Conservation (phyloP, 108 stramenopile genomes). For the Conticribra guillardii region DNA sequence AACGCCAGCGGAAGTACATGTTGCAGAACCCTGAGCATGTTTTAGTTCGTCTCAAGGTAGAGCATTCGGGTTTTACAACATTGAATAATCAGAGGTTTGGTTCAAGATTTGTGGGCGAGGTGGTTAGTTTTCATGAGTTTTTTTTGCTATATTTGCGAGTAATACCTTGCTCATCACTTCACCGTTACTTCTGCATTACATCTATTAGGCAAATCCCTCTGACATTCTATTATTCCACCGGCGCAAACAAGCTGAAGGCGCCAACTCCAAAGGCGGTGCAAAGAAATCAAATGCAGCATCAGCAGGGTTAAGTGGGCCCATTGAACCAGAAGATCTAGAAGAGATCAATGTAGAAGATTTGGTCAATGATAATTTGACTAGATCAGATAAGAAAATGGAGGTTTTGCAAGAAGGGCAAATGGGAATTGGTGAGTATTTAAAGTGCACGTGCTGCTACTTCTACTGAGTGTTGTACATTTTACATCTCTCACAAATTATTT, state of each 20-base stretch:
- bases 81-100: conserved; percentile 94
- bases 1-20: conserved; percentile 45
- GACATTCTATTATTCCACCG: conserved; percentile 89
- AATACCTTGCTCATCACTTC: background rate
- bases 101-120: conserved; percentile 87
- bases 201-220: conserved; percentile 74
- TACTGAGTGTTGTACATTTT: background rate
- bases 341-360: conserved; percentile 87
- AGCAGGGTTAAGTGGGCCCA: conserved; percentile 52
- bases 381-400: conserved; percentile 73
- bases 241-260: conserved; percentile 42
- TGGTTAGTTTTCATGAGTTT: conserved; percentile 43
- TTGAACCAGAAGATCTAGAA: conserved; percentile 83
- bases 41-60: conserved; percentile 93
- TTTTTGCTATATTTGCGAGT: conserved; percentile 1
- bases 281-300: conserved; percentile 19
- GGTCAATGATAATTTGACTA: conserved; percentile 70
- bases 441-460: background rate
- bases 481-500: conserved; percentile 21
- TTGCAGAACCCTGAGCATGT: conserved; percentile 84
- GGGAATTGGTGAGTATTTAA: conserved; percentile 31
- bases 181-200: background rate
- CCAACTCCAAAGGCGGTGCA: conserved; percentile 16
- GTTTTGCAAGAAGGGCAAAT: conserved; percentile 65
- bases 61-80: conserved; percentile 93